Percentiles rank a stretch among this genome's conserved stretches.
These are phyloP conservation scores for Scorias spongiosa DNA, from an alignment of 2,329 filamentous ascomycete genomes.

Conservation along the genomic window DNA sequence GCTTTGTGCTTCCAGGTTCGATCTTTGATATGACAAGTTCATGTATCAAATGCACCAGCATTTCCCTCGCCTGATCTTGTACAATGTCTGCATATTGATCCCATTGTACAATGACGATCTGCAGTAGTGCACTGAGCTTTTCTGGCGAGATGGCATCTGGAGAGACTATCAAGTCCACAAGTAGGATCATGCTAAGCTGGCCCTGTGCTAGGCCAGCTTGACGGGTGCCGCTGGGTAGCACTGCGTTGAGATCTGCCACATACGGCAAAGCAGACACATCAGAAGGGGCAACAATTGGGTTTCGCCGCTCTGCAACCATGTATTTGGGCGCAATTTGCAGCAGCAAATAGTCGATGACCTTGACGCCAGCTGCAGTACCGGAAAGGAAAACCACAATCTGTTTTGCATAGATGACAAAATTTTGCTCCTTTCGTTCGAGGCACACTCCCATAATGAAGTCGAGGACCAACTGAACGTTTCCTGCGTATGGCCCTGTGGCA, in stretches of 20 bases:
- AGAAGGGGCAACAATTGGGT: slow-evolving; percentile 51
- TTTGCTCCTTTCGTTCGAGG: slow-evolving; percentile 85
- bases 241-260: slow-evolving; percentile 66
- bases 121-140: slow-evolving; percentile 70
- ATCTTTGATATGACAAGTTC: slow-evolving; percentile 73
- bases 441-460: slow-evolving; percentile 95
- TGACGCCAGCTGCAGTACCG: slow-evolving; percentile 67
- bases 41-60: slow-evolving; percentile 95
- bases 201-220: slow-evolving; percentile 75
- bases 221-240: slow-evolving; percentile 77
- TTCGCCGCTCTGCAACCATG: slow-evolving; percentile 86
- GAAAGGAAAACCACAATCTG: slow-evolving; percentile 95
- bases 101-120: slow-evolving; percentile 88
- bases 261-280: slow-evolving; percentile 70
- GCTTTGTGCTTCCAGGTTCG: slow-evolving; percentile 53
- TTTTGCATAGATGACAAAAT: slow-evolving; percentile 95
- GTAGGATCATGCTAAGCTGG: slow-evolving; percentile 78
- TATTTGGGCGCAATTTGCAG: slow-evolving; percentile 84
- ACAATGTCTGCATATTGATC: slow-evolving; percentile 92
- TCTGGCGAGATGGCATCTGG: slow-evolving; percentile 68
- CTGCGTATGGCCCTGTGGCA: slow-evolving; percentile 78
- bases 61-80: slow-evolving; percentile 90
- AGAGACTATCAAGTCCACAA: slow-evolving; percentile 92
- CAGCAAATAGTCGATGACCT: slow-evolving; percentile 86
- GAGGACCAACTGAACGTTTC: slow-evolving; percentile 84